These are phyloP conservation scores for Candida ovalis DNA, from an alignment of 805 yeast genomes.

Conservation along the genomic window DNA sequence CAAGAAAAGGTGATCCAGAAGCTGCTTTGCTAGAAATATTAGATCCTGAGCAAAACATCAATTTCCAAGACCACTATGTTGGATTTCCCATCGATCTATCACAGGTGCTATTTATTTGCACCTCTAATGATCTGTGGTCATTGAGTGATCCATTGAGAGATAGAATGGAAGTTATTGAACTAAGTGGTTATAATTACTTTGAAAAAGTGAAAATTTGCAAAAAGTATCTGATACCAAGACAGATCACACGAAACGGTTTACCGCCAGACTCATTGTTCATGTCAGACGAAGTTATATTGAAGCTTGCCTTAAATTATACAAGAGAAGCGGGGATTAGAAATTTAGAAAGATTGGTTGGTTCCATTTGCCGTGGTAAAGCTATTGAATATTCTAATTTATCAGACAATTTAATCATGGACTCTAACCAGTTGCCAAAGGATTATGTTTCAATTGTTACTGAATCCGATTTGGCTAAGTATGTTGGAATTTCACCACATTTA, in stretches of 20 bases:
- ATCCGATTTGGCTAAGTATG: constrained; percentile 59
- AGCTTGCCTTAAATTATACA: constrained; percentile 65
- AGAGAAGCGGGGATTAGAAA: constrained; percentile 85
- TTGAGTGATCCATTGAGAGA: constrained; percentile 77
- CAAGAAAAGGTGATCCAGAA: constrained; percentile 70
- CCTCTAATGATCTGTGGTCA: constrained; percentile 73
- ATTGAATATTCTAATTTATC: constrained; percentile 52
- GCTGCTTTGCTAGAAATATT: constrained; percentile 85
- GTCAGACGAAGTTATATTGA: constrained; percentile 51
- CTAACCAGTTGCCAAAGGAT: constrained; percentile 11
- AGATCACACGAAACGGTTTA: constrained; percentile 64
- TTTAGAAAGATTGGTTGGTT: constrained; percentile 69
- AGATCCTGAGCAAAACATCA: constrained; percentile 83
- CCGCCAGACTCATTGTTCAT: constrained; percentile 40
- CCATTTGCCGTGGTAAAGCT: constrained; percentile 78
- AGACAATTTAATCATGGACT: constrained; percentile 19
- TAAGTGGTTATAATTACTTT: constrained; percentile 73
- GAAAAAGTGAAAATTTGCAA: constrained; percentile 74
- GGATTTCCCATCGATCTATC: constrained; percentile 85
- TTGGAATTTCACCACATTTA: constrained; percentile 52
- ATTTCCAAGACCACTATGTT: constrained; percentile 76
- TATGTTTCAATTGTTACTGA: constrained; percentile 42
- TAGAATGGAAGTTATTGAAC: constrained; percentile 76
- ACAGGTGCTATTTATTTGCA: constrained; percentile 76
- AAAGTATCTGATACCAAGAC: constrained; percentile 71